Percentiles rank a stretch among this genome's conserved stretches.
phyloP scores from a whole-genome alignment of 257 asterid species.

The Parsonsia alboflavescens region DNA sequence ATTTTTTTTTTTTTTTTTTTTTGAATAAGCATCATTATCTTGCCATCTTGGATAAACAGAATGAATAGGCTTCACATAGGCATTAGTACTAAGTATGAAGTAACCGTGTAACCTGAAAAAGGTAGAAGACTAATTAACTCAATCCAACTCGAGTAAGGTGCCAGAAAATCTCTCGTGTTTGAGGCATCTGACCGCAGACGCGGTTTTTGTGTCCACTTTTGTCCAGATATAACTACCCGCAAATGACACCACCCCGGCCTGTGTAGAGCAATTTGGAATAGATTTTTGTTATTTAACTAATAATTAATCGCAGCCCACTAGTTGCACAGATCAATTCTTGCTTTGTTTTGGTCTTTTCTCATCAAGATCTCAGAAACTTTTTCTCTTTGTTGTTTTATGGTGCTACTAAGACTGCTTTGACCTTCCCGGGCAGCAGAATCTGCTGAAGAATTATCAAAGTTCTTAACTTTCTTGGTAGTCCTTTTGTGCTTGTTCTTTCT shows the following conservation, averaged over 20 bases:
- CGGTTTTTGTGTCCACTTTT: not conserved
- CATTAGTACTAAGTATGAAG: no score
- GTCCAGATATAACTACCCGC: not conserved
- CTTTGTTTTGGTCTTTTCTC: conserved; percentile 10
- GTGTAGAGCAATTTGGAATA: not conserved
- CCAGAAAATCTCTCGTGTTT: not conserved
- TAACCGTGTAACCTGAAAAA: no score
- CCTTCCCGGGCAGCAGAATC: conserved; percentile 19
- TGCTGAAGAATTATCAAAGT: conserved; percentile 14
- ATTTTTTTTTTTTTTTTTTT: no score
- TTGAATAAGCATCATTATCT: no score
- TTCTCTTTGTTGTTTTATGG: conserved; percentile 10
- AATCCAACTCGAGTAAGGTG: not conserved
- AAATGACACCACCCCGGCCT: not conserved
- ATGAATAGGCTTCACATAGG: no score
- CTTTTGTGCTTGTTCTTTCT: conserved; percentile 2
- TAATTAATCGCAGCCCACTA: not conserved
- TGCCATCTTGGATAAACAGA: no score
- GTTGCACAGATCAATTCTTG: conserved; percentile 23
- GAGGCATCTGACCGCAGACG: not conserved
- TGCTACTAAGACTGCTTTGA: conserved; percentile 17
- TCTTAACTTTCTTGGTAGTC: not conserved
- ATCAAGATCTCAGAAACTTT: conserved; percentile 42
- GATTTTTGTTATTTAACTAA: not conserved
- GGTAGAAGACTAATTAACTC: no score